A percentile compares a stretch with the other conserved stretches of the same genome.
These are phyloP conservation scores for Nothophaeocryptopus gaeumannii DNA, from an alignment of 2,329 filamentous ascomycete species.

Conservation along the genomic window DNA sequence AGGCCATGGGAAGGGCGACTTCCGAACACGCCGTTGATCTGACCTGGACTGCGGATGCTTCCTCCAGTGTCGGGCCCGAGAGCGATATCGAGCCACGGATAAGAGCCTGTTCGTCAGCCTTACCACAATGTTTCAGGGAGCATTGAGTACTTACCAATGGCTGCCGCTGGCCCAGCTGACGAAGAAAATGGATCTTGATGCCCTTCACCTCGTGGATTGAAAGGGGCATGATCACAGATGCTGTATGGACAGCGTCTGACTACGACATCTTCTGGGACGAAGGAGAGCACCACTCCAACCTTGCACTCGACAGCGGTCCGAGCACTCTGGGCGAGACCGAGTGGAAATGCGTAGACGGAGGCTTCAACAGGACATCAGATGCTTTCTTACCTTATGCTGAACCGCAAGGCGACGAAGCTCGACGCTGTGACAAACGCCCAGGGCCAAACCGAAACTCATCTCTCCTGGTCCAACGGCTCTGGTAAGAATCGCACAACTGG, in stretches of 20 bases:
- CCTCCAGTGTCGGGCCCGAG: constrained; percentile 51
- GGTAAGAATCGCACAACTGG: constrained; percentile 36
- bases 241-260: constrained; percentile 10
- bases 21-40: constrained; percentile 47
- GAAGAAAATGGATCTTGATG: constrained; percentile 48
- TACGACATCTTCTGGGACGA: constrained; percentile 16
- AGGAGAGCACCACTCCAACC: constrained; percentile 10
- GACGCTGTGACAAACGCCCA: constrained; percentile 4
- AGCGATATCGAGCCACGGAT: constrained; percentile 50
- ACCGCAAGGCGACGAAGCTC: constrained; percentile 56
- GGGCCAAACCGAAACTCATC: background rate
- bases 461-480: constrained; percentile 4
- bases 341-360: constrained; percentile 51
- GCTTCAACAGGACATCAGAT: constrained; percentile 55
- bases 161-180: constrained; percentile 46
- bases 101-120: constrained; percentile 20
- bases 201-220: constrained; percentile 42
- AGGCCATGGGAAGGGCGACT: constrained; percentile 48
- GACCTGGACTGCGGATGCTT: constrained; percentile 48
- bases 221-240: constrained; percentile 34
- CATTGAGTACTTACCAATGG: constrained; percentile 34
- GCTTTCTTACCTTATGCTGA: constrained; percentile 61
- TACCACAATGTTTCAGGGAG: too few species aligned
- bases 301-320: constrained; percentile 8
- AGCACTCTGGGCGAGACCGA: constrained; percentile 11